Base-by-base conservation (phyloP, 352 stramenopile species). In the Stramenopiles sp. region DNA sequence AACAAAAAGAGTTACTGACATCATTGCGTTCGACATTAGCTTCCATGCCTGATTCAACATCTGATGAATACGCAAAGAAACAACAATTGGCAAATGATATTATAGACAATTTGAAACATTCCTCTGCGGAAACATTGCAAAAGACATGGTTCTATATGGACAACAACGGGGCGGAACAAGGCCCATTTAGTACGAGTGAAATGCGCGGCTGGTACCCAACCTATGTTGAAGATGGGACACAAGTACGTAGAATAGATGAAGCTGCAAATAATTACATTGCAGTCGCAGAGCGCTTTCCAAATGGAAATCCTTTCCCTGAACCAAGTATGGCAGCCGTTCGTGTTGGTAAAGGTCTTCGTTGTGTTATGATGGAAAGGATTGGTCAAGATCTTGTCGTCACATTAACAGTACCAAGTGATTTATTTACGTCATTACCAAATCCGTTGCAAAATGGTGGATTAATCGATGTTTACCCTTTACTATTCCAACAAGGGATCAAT, bases 231-330 rank as follows among this genome's bases (percentile, higher is more conserved):
- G 65, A 76, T 33, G 65, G 13, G 13, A 33, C 31, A 13, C 4
- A 13, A 13, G 65, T 76, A 7, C 65, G 65, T 13, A 31, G 31
- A 31, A 33, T 4, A 13, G 65, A 31, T 33, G 65, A 76, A 20
- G 65, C 65, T 13, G 7, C 65, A 33, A 33, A 20, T 20, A 33
- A 13, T 4, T 13, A 76, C 65, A 33, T 4, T 31, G 4, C 30
- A 7, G 31, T 76, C 13, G 4, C 30, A 33, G 65, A 76, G 31
- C 65, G 65, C 4, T 76, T 76, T 33, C 65, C 65, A 20, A 76
- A 76, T 33, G 65, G 65, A 76, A 76, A 76, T 33, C 65, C 65
- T 33, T 76, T 76, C 13, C 65, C 65, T 33, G 65, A 76, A 33
- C 31, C 65, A 13, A 76, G 65, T 76, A 76, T 76, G 65, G 65